These are phyloP conservation scores for Cyclostephanos invisitatus DNA, from an alignment of 108 stramenopile genomes.

Conservation along the genomic window DNA sequence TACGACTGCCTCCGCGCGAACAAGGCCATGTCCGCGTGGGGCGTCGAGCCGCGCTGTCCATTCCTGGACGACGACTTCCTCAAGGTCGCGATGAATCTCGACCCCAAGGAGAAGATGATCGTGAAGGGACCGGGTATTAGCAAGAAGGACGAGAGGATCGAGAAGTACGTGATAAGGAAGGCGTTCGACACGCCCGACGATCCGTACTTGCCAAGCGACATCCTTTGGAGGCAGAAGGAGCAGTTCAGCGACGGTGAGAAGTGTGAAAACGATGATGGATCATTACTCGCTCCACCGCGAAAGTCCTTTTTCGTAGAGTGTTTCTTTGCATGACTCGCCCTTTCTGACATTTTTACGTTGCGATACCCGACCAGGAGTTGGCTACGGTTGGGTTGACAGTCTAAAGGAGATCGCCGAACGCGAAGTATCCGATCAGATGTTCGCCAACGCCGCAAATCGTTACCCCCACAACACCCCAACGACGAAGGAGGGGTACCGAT, in stretches of 20 bases:
- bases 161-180: conserved; percentile 97
- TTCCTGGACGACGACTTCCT: conserved; percentile 98
- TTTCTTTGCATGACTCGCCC: not conserved
- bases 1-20: conserved; percentile 98
- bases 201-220: conserved; percentile 95
- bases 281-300: not conserved
- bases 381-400: conserved; percentile 97
- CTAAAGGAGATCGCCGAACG: conserved; percentile 90
- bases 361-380: conserved; percentile 69
- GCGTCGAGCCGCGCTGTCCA: conserved; percentile 96
- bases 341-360: not conserved
- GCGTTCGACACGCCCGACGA: conserved; percentile 99
- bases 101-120: conserved; percentile 96
- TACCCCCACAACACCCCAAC: conserved; percentile 98
- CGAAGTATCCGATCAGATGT: conserved; percentile 93
- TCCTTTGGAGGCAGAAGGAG: conserved; percentile 99
- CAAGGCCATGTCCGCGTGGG: conserved; percentile 98
- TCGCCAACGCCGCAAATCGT: conserved; percentile 86
- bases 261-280: not conserved
- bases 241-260: conserved; percentile 95
- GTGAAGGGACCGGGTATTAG: conserved; percentile 68
- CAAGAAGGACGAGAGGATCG: conserved; percentile 86
- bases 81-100: conserved; percentile 93
- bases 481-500: conserved; percentile 98
- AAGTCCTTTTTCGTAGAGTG: not conserved